Evolutionary conservation across 306 rosid species (phyloP).

Genomic region (Neltuma alba): DNA sequence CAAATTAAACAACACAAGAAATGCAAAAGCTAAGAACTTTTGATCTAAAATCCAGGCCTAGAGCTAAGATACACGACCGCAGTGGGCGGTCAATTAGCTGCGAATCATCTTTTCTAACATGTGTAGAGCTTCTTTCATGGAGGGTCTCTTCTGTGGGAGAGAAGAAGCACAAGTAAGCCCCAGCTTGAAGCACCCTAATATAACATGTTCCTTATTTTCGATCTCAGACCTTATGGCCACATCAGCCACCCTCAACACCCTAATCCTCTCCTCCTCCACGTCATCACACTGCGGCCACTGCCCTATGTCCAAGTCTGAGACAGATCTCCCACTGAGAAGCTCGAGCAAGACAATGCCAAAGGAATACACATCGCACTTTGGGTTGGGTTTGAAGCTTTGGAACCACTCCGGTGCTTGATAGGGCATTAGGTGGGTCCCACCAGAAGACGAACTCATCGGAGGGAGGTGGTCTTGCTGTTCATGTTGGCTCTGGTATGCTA

Average conservation of each 20-base stretch:
- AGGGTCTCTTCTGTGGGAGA: constrained; percentile 79
- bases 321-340: constrained; percentile 65
- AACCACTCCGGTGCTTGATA: constrained; percentile 84
- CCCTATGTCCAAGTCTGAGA: constrained; percentile 58
- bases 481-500: constrained; percentile 39
- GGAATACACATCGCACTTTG: constrained; percentile 85
- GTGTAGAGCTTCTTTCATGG: constrained; percentile 83
- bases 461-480: constrained; percentile 31
- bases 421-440: constrained; percentile 33
- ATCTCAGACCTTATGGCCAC: constrained; percentile 59
- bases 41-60: constrained; percentile 27
- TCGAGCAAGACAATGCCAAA: constrained; percentile 79
- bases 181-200: constrained; percentile 59
- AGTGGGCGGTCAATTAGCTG: constrained; percentile 7
- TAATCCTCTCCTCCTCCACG: constrained; percentile 56
- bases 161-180: constrained; percentile 70
- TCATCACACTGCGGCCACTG: constrained; percentile 55
- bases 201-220: constrained; percentile 61
- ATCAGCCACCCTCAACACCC: constrained; percentile 62
- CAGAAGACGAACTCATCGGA: background rate
- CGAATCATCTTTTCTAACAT: constrained; percentile 49
- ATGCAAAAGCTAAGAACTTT: constrained; percentile 10
- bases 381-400: constrained; percentile 58
- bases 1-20: constrained; percentile 24
- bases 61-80: constrained; percentile 34